These are phyloP conservation scores for Inga leiocalycina DNA, from an alignment of 306 rosid species.

Conservation along the genomic window DNA sequence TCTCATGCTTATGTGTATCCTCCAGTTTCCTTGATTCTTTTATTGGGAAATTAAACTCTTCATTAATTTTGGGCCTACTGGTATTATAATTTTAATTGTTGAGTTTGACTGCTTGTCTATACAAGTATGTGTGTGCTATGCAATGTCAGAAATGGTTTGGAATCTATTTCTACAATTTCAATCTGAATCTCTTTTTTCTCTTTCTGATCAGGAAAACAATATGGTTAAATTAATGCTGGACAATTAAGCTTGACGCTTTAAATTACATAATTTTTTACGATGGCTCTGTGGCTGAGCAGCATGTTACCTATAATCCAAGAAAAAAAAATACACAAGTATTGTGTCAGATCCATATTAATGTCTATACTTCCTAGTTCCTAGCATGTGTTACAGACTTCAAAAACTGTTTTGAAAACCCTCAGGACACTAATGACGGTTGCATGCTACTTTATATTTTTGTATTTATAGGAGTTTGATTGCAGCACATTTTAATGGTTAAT, in stretches of 20 bases:
- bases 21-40: background rate
- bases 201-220: background rate
- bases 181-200: background rate
- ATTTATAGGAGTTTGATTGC: background rate
- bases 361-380: background rate
- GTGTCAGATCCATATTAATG: background rate
- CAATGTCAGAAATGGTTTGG: background rate
- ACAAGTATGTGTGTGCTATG: background rate
- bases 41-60: background rate
- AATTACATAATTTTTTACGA: background rate
- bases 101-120: background rate
- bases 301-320: too few relatives aligned
- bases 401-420: background rate
- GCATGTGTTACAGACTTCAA: background rate
- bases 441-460: background rate
- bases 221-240: background rate
- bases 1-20: background rate
- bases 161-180: background rate
- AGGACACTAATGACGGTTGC: background rate
- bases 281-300: background rate
- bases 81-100: background rate
- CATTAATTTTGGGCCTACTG: slow-evolving; percentile 4
- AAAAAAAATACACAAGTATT: too few relatives aligned
- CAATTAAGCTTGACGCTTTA: background rate
- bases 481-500: background rate